Percentiles rank a stretch among this genome's conserved stretches.
These are phyloP conservation scores for Trametes sp. DNA, from an alignment of 1,284 basidiomycete genomes.

Conservation along the genomic window DNA sequence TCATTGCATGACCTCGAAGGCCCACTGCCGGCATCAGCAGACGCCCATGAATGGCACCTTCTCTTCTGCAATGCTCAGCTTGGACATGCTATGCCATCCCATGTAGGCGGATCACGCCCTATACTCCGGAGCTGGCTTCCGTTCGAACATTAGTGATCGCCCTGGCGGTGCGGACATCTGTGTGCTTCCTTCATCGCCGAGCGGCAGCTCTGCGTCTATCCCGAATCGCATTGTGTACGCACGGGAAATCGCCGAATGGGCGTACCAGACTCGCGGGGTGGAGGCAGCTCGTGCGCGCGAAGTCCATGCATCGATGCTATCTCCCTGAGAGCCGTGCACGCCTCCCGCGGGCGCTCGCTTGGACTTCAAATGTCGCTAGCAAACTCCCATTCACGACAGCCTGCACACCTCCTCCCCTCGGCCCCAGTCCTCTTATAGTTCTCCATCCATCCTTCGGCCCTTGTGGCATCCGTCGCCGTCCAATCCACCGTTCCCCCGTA, in stretches of 20 bases:
- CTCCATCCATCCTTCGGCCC: neutral
- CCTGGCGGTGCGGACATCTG: conserved; percentile 8
- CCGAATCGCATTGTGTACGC: neutral
- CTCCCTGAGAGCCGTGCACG: conserved; percentile 14
- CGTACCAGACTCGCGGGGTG: neutral
- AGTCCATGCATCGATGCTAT: conserved; percentile 10
- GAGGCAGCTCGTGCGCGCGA: neutral
- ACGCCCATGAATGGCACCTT: neutral
- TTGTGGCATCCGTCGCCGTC: conserved; percentile 3
- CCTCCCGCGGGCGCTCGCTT: conserved; percentile 9
- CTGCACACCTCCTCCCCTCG: conserved; percentile 10
- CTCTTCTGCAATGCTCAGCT: neutral
- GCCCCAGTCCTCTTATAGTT: conserved; percentile 7
- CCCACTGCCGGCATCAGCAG: conserved; percentile 1
- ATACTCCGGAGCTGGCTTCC: neutral
- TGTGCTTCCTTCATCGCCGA: conserved; percentile 1
- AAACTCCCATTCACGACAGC: conserved; percentile 14
- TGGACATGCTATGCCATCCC: conserved; percentile 8
- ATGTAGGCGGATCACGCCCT: conserved; percentile 1
- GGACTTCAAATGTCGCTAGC: conserved; percentile 20
- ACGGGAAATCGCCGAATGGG: conserved; percentile 11
- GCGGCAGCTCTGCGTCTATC: conserved; percentile 1
- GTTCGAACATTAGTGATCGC: conserved; percentile 1
- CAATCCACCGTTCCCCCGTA: neutral
- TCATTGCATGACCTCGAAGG: neutral